A percentile compares a stretch with the other conserved stretches of the same genome.
Evolutionary conservation across 1,284 basidiomycete genomes (phyloP).

Genomic region (Fomitopsis betulina): DNA sequence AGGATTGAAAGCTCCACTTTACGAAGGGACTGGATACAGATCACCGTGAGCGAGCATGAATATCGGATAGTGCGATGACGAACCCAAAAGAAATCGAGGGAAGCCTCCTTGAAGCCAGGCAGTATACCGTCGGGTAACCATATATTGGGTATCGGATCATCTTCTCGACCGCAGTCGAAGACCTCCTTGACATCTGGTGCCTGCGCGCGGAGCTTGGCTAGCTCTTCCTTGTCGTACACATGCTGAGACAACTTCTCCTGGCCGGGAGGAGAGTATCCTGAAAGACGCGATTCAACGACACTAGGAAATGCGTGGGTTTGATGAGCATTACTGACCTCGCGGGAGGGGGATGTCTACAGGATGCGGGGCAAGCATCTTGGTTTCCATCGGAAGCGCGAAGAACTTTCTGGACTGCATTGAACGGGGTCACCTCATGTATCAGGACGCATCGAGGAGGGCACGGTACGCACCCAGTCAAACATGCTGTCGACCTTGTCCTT

Average conservation of each 20-base stretch:
- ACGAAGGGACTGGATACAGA: constrained; percentile 30
- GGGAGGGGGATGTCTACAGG: constrained; percentile 47
- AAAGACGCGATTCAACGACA: background rate
- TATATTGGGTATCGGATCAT: constrained; percentile 45
- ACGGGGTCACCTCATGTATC: background rate
- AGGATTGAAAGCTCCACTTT: constrained; percentile 41
- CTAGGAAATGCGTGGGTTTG: too few relatives aligned
- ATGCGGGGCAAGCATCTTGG: constrained; percentile 54
- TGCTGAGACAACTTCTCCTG: constrained; percentile 43
- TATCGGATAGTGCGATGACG: constrained; percentile 5
- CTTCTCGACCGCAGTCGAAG: constrained; percentile 48
- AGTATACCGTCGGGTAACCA: constrained; percentile 54
- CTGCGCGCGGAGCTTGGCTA: constrained; percentile 30
- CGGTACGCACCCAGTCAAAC: background rate
- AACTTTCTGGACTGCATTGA: constrained; percentile 40
- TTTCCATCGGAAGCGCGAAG: constrained; percentile 45
- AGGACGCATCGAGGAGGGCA: background rate
- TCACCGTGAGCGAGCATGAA: background rate
- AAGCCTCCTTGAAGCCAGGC: constrained; percentile 50
- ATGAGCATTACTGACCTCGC: constrained; percentile 31
- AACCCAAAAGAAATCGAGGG: constrained; percentile 52
- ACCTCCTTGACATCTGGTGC: constrained; percentile 52
- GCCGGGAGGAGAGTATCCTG: constrained; percentile 46
- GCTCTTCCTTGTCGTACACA: constrained; percentile 35
- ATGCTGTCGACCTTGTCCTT: constrained; percentile 31